phyloP scores from a whole-genome alignment of 306 rosid species.

The Trifolium fragiferum region DNA sequence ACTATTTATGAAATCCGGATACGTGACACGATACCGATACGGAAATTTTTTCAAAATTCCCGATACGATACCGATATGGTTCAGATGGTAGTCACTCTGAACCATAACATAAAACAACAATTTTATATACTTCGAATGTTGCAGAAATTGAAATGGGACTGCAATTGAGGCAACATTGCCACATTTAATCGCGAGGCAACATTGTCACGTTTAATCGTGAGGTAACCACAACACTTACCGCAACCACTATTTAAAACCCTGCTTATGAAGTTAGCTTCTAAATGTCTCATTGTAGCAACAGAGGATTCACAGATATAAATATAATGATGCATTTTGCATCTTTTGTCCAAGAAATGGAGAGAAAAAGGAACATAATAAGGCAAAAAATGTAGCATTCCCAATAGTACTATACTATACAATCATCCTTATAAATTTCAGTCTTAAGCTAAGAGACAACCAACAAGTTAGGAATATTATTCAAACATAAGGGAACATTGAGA shows the following conservation, averaged over 20 bases:
- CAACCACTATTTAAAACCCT: neutral
- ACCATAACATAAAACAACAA: neutral
- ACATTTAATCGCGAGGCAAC: neutral
- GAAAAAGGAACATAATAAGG: neutral
- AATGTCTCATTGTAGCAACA: neutral
- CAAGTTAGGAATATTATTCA: neutral
- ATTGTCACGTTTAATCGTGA: neutral
- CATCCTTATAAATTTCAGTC: neutral
- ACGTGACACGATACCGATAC: too few relatives aligned
- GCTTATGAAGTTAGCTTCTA: neutral
- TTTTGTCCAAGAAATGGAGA: neutral
- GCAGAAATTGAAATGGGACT: neutral
- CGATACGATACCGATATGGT: too few relatives aligned
- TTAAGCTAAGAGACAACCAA: slow-evolving; percentile 19
- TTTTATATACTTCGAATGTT: too few relatives aligned
- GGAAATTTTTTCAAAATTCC: too few relatives aligned
- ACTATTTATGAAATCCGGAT: too few relatives aligned
- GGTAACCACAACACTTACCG: neutral
- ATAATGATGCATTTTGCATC: slow-evolving; percentile 1
- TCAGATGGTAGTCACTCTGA: too few relatives aligned
- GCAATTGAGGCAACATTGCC: neutral
- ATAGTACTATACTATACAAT: neutral
- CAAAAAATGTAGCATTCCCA: neutral
- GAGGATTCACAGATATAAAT: neutral
- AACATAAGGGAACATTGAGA: neutral